Conservation (phyloP, 176 grass and related monocot species). For the Microstegium vimineum region DNA sequence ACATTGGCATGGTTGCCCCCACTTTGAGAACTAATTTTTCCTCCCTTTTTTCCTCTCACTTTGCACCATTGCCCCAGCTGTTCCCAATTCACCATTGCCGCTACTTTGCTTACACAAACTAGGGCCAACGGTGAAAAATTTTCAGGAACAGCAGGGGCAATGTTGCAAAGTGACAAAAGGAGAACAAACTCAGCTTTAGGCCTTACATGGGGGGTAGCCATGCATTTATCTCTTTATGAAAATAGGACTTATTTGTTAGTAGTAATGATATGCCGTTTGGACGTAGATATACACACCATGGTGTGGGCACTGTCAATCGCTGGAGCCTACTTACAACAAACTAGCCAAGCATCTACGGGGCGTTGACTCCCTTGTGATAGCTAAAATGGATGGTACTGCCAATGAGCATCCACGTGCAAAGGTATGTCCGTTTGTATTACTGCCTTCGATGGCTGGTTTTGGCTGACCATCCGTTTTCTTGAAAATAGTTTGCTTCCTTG, state of each 20-base stretch:
- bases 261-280: neutral
- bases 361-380: constrained; percentile 79
- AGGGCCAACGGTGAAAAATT: neutral
- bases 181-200: neutral
- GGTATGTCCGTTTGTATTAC: constrained; percentile 55
- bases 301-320: constrained; percentile 92
- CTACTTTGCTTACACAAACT: neutral
- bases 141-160: too few species aligned
- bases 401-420: constrained; percentile 87
- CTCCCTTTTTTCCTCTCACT: neutral
- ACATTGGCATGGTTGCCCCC: neutral
- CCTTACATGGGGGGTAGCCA: neutral
- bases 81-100: neutral
- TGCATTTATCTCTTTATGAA: neutral
- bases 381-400: constrained; percentile 92
- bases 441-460: neutral
- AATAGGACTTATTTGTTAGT: neutral
- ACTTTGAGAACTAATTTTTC: neutral
- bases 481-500: neutral
- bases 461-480: neutral
- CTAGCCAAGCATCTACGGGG: constrained; percentile 67
- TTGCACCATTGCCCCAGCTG: neutral
- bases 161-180: neutral
- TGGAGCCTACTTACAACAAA: constrained; percentile 91
- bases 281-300: constrained; percentile 87